A percentile compares a stretch with the other conserved stretches of the same genome.
Conservation (phyloP, 176 grass and related monocot genomes). For the Poa pratensis region DNA sequence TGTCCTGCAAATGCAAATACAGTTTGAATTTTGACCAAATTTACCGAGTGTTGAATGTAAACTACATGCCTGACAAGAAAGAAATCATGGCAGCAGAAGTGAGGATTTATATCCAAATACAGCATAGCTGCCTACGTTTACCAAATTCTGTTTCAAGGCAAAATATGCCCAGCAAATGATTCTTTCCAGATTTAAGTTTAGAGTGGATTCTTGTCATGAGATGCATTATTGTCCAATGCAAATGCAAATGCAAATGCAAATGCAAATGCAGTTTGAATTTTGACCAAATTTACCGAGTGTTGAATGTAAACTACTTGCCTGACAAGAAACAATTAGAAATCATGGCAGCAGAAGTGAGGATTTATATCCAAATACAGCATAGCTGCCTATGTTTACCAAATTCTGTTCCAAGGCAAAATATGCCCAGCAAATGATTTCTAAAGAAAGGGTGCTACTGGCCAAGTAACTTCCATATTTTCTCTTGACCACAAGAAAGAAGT, state of each 20-base stretch:
- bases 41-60: background rate
- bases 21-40: conserved; percentile 21
- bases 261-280: conserved; percentile 15
- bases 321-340: background rate
- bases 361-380: conserved; percentile 3
- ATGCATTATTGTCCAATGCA: background rate
- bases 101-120: background rate
- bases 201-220: no score
- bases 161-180: background rate
- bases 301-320: background rate
- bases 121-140: background rate
- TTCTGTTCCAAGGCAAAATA: background rate
- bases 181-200: no score
- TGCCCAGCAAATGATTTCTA: background rate
- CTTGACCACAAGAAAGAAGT: background rate
- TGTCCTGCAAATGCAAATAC: conserved; percentile 19
- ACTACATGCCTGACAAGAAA: background rate
- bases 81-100: background rate
- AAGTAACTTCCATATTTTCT: background rate
- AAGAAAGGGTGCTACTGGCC: background rate
- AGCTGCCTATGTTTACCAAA: background rate
- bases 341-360: background rate
- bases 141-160: background rate
- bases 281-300: conserved; percentile 8
- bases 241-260: no score